Base-by-base conservation (phyloP, 176 grass and related monocot genomes). In the Oryza coarctata region DNA sequence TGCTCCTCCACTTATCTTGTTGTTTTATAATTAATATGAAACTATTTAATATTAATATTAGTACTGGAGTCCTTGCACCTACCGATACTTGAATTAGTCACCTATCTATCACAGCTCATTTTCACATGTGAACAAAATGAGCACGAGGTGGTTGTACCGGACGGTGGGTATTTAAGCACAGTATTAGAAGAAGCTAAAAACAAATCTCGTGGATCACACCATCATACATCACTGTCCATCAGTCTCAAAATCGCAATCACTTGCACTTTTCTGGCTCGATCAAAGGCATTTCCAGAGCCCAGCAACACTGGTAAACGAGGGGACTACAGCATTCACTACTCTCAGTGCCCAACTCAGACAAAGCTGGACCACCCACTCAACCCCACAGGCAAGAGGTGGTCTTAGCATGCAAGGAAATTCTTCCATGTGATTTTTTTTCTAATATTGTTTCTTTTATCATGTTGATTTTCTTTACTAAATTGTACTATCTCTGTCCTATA, bases 201-300 rank as follows among this genome's bases (percentile, higher is more conserved):
- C 23, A 71, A 80, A 69, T 60, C 87, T 40, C 70, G 14, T 79
- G 74, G 28, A 83, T 68, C 86, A 84, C 81, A 44, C 44, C 44
- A 18, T 25, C 36, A 22, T 22, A 14, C 69, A 33, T 27, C n/a
- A 23, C 52, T 57, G 20, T 57, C 78, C 14, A 74, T 44, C 58
- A 3, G 23, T 18, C 29, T 22, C 13, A 30, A 20, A 68, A 65
- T 63, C 26, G 27, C 50, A 17, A 75, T 70, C 81, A 13, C n/a
- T 43, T 17, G n/a, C 32, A 5, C 65, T 55, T 55, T 0, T 0
- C 20, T 55, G 18, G 49, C 18, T 55, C 49, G 49, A 55, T 22
- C 18, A 22, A n/a, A 55, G 18, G 49, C 1, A 29, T 44, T 84
- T 33, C 26, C 22, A 26, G 49, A n/a, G n/a, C n/a, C 66, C 67